Base-by-base conservation (phyloP, 352 stramenopile genomes). In the Blastocystis sp. region DNA sequence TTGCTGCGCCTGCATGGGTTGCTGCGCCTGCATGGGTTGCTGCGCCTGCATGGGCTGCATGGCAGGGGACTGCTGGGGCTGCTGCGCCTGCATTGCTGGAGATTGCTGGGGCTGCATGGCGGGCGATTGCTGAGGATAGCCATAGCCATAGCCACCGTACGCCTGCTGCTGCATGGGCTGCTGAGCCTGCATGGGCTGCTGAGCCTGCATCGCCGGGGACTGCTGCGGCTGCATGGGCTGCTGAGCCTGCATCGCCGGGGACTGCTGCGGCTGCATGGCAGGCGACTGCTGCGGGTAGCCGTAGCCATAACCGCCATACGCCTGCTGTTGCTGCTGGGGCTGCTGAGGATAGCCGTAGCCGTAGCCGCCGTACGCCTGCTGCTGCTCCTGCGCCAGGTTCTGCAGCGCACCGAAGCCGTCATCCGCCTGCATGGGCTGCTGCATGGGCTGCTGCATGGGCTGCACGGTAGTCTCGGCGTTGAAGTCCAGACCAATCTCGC, bases 71-170 rank as follows among this genome's bases (percentile, higher is more conserved):
- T 74, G 45, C 0, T 11, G 10, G 7, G 48, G 48, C 0, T 34
- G 28, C 28, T 28, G 11, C 1, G 62, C 11, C 64, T 74, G 64
- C 64, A 74, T 74, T 2, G n/a, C 64, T n/a, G 64, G 64, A 10
- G n/a, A 48, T 28, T 74, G 64, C 48, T 57, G 48, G 1, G 14
- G 48, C 59, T 81, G 71, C 71, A 81, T 64, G 1, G 59, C 52
- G 63, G 52, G 71, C n/a, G 59, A 74, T 54, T 74, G 64, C 64
- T 74, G 64, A 74, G 64, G 64, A 74, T 74, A 74, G 2, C 64
- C 64, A 11, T 81, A 81, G 11, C 71, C 71, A 14, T 57, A 57
- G 14, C 54, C 17, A 7, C 21, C 10, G 7, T 57, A 14, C 48
- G 48, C 48, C 48, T 57, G 48, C 48, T 57, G 48, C 28, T 34